Evolutionary conservation across 2,329 filamentous ascomycete genomes (phyloP), one percentile per base, ranked within the genome.

Genomic region (Trichophyton equinum): DNA sequence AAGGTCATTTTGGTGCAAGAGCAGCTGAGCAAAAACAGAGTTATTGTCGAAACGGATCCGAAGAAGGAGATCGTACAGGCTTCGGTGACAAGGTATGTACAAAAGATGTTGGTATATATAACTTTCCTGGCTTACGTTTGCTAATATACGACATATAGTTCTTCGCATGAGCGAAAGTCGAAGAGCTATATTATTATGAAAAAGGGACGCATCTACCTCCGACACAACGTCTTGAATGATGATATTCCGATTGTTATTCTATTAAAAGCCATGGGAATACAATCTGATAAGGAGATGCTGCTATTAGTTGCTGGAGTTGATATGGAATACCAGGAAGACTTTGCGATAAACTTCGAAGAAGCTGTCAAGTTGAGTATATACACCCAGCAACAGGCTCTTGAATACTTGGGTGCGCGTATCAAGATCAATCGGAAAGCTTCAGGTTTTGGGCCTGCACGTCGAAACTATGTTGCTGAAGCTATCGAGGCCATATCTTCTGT

Each of bases 1-100:
- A 99, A 99, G 78, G 94, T 99, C 67, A 99, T 99, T 70, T 78
- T 99, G 49, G 95, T 99, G 13, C 94, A 99, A 74, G 95, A 99
- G 72, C 94, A 99, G 76, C 79, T 99, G 71, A 99, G 94, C 81
- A 99, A 99, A 82, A 99, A 99, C 75, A 85, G 94, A 78, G 89
- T 99, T 69, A 96, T 99, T 72, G 92, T 99, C 15, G 95, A 99
- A 75, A 86, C 89, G 60, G 89, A 92, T 68, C 82, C 86, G 59
- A 95, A 95, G 77, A 97, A 96, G 75, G 88, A 88, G 63, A 85
- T 95, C 65, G 92, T 97, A 61, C 89, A 92, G 67, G 94, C 95
- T 42, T 97, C 94, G 1, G 94, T 97, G 33, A 99, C 91, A 6
- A 82, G 79, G 79, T 79, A 20, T 8, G 58, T 5, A 13, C 4